Evolutionary conservation across 2,329 filamentous ascomycete genomes (phyloP).

Genomic region (Fusarium verticillioides): DNA sequence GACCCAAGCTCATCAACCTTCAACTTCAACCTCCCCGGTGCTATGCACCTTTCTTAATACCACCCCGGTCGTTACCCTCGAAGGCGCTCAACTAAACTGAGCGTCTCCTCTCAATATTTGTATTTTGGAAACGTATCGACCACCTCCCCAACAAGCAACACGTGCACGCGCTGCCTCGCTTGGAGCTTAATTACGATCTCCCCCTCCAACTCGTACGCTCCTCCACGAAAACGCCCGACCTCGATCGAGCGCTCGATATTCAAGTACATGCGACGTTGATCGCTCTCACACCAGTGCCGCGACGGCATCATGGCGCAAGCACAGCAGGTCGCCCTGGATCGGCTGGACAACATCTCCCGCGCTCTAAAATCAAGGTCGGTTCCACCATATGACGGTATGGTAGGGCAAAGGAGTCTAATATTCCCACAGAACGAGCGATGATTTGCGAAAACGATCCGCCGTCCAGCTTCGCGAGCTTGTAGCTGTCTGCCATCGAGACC

Average conservation of each 20-base stretch:
- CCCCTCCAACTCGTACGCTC: slow-evolving; percentile 13
- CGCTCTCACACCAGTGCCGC: slow-evolving; percentile 35
- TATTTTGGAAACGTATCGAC: neutral
- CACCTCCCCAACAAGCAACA: slow-evolving; percentile 6
- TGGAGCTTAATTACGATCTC: slow-evolving; percentile 17
- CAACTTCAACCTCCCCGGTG: slow-evolving; percentile 36
- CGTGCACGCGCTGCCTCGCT: slow-evolving; percentile 26
- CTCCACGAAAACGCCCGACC: slow-evolving; percentile 4
- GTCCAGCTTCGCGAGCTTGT: slow-evolving; percentile 66
- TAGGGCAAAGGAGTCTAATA: slow-evolving; percentile 26
- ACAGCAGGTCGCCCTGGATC: slow-evolving; percentile 65
- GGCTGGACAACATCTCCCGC: slow-evolving; percentile 64
- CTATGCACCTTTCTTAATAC: slow-evolving; percentile 40
- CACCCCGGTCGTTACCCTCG: slow-evolving; percentile 24
- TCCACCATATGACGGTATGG: neutral
- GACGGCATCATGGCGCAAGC: slow-evolving; percentile 55
- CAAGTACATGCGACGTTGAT: slow-evolving; percentile 47
- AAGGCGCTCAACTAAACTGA: slow-evolving; percentile 18
- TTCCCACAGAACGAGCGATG: slow-evolving; percentile 54
- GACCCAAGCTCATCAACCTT: slow-evolving; percentile 41
- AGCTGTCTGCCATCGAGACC: slow-evolving; percentile 71
- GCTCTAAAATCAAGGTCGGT: slow-evolving; percentile 67
- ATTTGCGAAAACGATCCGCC: slow-evolving; percentile 64
- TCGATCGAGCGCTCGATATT: slow-evolving; percentile 7
- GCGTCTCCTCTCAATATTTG: neutral